Conservation (phyloP, 1,284 basidiomycete species). For the Leccinum solheimii region DNA sequence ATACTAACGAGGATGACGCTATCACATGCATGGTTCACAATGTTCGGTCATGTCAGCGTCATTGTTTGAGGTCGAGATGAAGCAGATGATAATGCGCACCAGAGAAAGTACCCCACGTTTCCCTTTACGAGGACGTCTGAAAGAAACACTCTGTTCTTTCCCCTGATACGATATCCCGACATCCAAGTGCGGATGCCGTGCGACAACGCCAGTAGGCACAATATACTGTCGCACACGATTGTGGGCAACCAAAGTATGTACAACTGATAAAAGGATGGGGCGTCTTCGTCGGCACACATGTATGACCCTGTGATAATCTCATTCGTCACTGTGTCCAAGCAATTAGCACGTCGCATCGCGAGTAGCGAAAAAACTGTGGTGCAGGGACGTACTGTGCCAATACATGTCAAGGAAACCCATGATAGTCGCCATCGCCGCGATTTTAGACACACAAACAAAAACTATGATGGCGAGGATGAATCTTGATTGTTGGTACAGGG, state of each 20-base stretch:
- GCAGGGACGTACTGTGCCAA: constrained; percentile 6
- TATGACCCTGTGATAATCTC: constrained; percentile 7
- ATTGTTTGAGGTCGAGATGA: background rate
- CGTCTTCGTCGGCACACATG: constrained; percentile 17
- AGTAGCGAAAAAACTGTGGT: background rate
- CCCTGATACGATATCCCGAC: background rate
- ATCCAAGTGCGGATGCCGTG: constrained; percentile 10
- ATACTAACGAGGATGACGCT: constrained; percentile 15
- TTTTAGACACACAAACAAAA: constrained; percentile 14
- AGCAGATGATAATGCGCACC: constrained; percentile 10
- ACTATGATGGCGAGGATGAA: constrained; percentile 13
- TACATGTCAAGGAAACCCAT: background rate
- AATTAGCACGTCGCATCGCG: too few species aligned
- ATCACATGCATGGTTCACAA: background rate
- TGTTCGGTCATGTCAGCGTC: background rate
- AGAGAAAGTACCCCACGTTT: constrained; percentile 21
- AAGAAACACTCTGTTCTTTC: constrained; percentile 4
- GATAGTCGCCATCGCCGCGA: constrained; percentile 4
- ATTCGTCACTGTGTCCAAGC: constrained; percentile 9
- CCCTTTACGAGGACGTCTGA: constrained; percentile 15
- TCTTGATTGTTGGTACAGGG: constrained; percentile 16
- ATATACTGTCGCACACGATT: constrained; percentile 7
- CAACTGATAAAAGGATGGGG: constrained; percentile 10
- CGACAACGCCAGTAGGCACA: constrained; percentile 19
- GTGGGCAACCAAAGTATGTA: constrained; percentile 23